These are phyloP conservation scores for Solanum peruvianum DNA, from an alignment of 257 asterid species.

Conservation along the genomic window DNA sequence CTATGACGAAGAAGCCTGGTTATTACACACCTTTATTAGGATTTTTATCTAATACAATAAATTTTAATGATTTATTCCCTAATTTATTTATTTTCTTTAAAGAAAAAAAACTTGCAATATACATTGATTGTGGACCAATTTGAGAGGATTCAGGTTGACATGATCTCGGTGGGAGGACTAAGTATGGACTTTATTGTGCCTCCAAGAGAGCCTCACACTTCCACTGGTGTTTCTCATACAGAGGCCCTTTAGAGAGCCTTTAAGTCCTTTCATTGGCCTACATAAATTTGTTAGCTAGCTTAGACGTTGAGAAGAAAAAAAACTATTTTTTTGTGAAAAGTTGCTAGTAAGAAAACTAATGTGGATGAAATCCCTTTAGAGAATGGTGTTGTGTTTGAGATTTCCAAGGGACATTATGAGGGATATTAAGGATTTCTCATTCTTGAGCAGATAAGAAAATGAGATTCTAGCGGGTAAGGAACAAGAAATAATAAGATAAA, in stretches of 20 bases:
- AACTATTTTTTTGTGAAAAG: background rate
- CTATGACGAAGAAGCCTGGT: too few relatives aligned
- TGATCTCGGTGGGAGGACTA: background rate
- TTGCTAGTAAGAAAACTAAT: background rate
- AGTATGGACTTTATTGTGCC: background rate
- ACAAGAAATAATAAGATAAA: too few relatives aligned
- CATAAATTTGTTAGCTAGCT: too few relatives aligned
- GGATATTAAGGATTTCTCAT: background rate
- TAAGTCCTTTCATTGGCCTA: background rate
- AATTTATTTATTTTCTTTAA: too few relatives aligned
- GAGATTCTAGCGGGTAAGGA: background rate
- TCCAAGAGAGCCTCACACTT: background rate
- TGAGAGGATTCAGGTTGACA: background rate
- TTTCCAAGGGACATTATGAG: background rate
- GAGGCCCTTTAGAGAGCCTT: background rate
- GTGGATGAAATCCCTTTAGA: background rate
- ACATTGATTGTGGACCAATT: background rate
- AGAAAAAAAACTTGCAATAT: background rate
- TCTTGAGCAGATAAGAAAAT: too few relatives aligned
- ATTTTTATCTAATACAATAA: background rate
- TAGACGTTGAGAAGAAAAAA: background rate
- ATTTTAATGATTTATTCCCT: background rate
- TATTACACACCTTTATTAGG: background rate
- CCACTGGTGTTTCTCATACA: background rate
- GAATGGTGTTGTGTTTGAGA: background rate